phyloP scores from a whole-genome alignment of 164 flowering plant species.

The Brasenia schreberi region DNA sequence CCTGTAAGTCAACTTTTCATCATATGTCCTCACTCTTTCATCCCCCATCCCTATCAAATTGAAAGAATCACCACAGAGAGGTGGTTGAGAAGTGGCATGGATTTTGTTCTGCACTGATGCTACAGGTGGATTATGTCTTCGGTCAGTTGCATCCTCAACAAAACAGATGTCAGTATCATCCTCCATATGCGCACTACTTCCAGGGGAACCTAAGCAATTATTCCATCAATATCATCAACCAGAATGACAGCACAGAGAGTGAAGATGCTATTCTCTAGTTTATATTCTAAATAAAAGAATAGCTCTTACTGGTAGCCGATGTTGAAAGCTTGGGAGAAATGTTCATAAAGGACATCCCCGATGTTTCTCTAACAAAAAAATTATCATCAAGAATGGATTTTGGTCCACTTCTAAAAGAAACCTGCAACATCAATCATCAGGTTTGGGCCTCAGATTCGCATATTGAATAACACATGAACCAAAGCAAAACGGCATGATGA shows the following conservation, averaged over 20 bases:
- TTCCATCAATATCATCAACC: conserved; percentile 16
- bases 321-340: conserved; percentile 4
- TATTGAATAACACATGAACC: too few species aligned
- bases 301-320: conserved; percentile 9
- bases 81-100: not conserved
- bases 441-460: not conserved
- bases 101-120: conserved; percentile 5
- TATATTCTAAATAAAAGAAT: conserved; percentile 12
- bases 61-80: not conserved
- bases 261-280: conserved; percentile 11
- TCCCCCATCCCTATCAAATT: not conserved
- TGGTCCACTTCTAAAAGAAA: not conserved
- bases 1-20: conserved; percentile 33
- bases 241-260: conserved; percentile 10
- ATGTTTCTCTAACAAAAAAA: conserved; percentile 5
- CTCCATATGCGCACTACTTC: conserved; percentile 14
- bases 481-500: not conserved
- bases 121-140: conserved; percentile 18
- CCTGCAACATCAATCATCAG: not conserved
- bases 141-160: conserved; percentile 53
- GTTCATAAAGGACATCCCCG: conserved; percentile 8
- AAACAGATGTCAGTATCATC: conserved; percentile 57
- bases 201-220: conserved; percentile 19
- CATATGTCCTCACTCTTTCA: conserved; percentile 15
- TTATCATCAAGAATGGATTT: not conserved